Evolutionary conservation across 495 filamentous ascomycete species (phyloP), one percentile per base, ranked within the genome.

Genomic region (Aspergillus indologenus): DNA sequence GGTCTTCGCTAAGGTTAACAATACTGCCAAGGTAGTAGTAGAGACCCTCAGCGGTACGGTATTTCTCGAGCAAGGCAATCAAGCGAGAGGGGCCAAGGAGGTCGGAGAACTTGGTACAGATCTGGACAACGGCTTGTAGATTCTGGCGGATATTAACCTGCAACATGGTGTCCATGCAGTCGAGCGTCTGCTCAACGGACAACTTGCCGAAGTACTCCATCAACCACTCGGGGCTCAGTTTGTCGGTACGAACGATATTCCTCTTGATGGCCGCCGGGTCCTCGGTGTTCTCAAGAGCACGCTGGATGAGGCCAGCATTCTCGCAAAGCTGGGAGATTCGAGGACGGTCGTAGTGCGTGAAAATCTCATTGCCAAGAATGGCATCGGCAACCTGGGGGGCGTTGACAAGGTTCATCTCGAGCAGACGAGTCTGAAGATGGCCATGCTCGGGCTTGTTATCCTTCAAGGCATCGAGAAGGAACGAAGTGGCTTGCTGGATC

Each of bases 11-110:
- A 22, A 99, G 76, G 70, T 99, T 99, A 75, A 99, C 94, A 61
- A 99, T 92, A 68, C 91, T 94, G 53, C 92, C 93, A 54, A 99
- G 84, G 76, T 96, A 99, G 80, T 93, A 96, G 83, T 94, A 99
- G 17, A 99, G 84, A 70, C 94, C 94, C 73, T 99, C 94, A 26
- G 90, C 87, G 29, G 92, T 97, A 68, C 92, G 90, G 78, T 97
- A 96, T 74, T 92, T 96, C 78, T 99, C 95, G 55, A 99, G 86
- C 2, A 99, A 84, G 60, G 94, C 90, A 60, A 99, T 96, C 61
- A 99, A 80, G 57, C 85, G 85, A 57, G 84, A 85, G 17, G 94
- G 76, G n/a, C 93, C 93, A n/a, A 99, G 81, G 14, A 97, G 87
- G 69, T 99, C 94, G 2, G 94, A 96, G 72, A 96, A 99, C 73